These are phyloP conservation scores for Candida jianshihensis DNA, from an alignment of 805 yeast genomes.

Conservation along the genomic window DNA sequence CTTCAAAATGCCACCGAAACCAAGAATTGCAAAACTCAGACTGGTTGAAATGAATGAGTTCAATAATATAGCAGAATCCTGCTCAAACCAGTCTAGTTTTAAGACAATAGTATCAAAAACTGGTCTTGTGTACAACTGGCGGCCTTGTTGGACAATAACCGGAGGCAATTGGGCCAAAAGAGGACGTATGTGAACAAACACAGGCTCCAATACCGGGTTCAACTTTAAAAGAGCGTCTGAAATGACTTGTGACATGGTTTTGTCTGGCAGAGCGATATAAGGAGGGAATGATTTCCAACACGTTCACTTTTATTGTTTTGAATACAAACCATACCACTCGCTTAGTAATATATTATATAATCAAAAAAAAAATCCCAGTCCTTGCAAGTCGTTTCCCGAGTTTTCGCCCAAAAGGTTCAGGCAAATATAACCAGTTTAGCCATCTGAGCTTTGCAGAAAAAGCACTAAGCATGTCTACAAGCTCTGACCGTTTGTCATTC, in stretches of 20 bases:
- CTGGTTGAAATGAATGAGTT: constrained; percentile 26
- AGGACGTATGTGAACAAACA: constrained; percentile 15
- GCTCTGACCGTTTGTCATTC: constrained; percentile 56
- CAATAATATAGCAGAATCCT: constrained; percentile 19
- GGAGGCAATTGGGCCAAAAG: constrained; percentile 15
- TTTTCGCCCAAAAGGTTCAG: too few species aligned
- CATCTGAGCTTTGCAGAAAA: too few species aligned
- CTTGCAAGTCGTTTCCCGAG: too few species aligned
- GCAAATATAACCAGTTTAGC: background rate
- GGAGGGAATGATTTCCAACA: too few species aligned
- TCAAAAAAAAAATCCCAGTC: too few species aligned
- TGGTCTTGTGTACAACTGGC: constrained; percentile 19
- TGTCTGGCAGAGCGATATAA: too few species aligned
- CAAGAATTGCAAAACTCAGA: constrained; percentile 30
- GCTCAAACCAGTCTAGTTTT: constrained; percentile 19
- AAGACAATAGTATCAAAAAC: constrained; percentile 23
- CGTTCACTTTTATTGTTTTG: background rate
- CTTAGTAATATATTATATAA: too few species aligned
- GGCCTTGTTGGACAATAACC: constrained; percentile 17
- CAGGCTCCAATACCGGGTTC: constrained; percentile 14
- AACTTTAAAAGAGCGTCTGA: constrained; percentile 2
- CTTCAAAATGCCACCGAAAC: constrained; percentile 30
- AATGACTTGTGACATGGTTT: background rate
- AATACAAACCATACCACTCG: too few species aligned
- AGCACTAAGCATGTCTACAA: too few species aligned